Base-by-base conservation (phyloP, 441 rosid species). In the Oxalis stricta region DNA sequence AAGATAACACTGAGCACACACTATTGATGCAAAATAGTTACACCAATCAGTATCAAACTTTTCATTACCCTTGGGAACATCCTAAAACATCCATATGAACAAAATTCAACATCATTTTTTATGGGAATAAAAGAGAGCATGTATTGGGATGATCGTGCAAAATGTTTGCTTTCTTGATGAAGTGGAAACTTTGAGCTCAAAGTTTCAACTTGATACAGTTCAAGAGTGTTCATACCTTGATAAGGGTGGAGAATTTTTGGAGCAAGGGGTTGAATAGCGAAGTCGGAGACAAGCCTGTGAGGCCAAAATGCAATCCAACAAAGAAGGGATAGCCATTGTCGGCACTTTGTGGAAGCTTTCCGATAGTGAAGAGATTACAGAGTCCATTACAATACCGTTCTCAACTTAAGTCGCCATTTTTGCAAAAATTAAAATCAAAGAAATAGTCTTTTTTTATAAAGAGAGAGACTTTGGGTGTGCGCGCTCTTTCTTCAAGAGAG, bases 1-100 rank as follows among this genome's bases (percentile, higher is more conserved):
- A 50, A 91, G 76, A 65, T 91, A 80, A 60, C 94, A 81, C 56
- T 82, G 79, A 48, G 87, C 84, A 32, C 64, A 51, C 38, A 83
- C 73, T 76, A 75, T 60, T 32, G 95, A 70, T 22, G 42, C 41
- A 38, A 81, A 52, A 50, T 67, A 51, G 53, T 63, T 61, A 38
- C 65, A 61, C 10, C 43, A 63, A 41, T 55, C 63, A 26, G 71
- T 39, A 36, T 69, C 73, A 58, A 75, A 58, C 32, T 58, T 65
- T 30, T 58, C 64, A 1, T 58, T 79, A 42, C 50, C 73, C 29
- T 53, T 42, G 2, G 15, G 31, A 41, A 56, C 58, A 21, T 67
- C 72, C 98, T 83, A 42, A 15, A n/a, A 7, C 33, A 52, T 22
- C 35, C 7, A 29, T 21, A 12, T 7, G 16, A 23, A 14, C 32